Evolutionary conservation across 2,329 filamentous ascomycete species (phyloP).

Genomic region (Fusarium circinatum): DNA sequence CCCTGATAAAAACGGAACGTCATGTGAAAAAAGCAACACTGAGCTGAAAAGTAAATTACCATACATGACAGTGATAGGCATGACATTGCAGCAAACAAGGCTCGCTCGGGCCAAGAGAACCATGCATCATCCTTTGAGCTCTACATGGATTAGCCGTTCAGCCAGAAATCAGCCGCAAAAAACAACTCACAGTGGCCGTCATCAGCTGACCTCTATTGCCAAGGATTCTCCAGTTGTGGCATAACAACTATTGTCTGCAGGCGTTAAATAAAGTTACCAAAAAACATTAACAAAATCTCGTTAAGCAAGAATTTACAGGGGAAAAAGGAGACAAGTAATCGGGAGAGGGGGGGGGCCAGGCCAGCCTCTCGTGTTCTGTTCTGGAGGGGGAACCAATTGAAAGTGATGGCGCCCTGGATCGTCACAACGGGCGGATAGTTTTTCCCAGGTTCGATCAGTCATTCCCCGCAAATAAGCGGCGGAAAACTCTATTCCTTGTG

Average conservation of each 20-base stretch:
- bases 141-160: background rate
- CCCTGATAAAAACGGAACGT: background rate
- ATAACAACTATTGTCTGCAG: background rate
- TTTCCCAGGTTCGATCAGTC: background rate
- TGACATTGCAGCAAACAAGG: background rate
- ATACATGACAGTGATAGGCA: background rate
- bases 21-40: background rate
- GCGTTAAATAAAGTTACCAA: background rate
- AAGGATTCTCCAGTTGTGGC: constrained; percentile 28
- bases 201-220: constrained; percentile 15
- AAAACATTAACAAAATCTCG: background rate
- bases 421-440: background rate
- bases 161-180: background rate
- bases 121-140: background rate
- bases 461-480: constrained; percentile 14
- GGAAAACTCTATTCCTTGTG: background rate
- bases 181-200: background rate
- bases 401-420: constrained; percentile 1
- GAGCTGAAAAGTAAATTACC: background rate
- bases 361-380: background rate
- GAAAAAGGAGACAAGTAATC: background rate
- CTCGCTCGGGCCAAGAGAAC: background rate
- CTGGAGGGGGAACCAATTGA: background rate
- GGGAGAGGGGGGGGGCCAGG: background rate
- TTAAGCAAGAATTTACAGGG: background rate